Evolutionary conservation across 805 yeast genomes (phyloP).

Genomic region (Komagataella populi): DNA sequence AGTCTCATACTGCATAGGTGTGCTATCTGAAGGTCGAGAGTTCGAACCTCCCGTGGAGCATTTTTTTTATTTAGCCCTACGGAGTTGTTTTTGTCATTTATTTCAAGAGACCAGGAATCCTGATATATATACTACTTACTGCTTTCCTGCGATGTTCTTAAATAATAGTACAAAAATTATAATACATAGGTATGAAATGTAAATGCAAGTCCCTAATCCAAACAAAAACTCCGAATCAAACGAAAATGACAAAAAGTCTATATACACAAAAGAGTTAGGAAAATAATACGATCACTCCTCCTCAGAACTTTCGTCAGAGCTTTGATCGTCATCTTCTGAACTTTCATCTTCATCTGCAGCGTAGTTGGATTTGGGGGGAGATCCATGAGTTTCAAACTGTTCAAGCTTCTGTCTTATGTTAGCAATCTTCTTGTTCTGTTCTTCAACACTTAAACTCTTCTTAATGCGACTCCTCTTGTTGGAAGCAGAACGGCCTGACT

Average conservation of each 20-base stretch:
- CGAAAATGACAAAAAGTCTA: not conserved
- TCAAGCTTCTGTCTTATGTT: slow-evolving; percentile 63
- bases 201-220: not conserved
- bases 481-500: slow-evolving; percentile 2
- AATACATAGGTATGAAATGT: not conserved
- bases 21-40: slow-evolving; percentile 9
- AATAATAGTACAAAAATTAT: not conserved
- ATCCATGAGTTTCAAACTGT: slow-evolving; percentile 42
- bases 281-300: slow-evolving; percentile 33
- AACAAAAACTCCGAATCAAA: not conserved
- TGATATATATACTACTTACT: not conserved
- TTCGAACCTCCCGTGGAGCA: slow-evolving; percentile 9
- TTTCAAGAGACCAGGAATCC: no score
- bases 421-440: slow-evolving; percentile 55
- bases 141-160: not conserved
- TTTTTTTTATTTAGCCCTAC: slow-evolving; percentile 1
- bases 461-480: slow-evolving; percentile 27
- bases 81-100: no score
- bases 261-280: not conserved
- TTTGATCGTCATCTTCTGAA: slow-evolving; percentile 43
- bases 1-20: slow-evolving; percentile 6
- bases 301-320: slow-evolving; percentile 57
- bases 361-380: slow-evolving; percentile 19
- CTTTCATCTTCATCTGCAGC: slow-evolving; percentile 29
- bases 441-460: slow-evolving; percentile 50